phyloP scores from a whole-genome alignment of 306 rosid genomes.

The Datisca glomerata region DNA sequence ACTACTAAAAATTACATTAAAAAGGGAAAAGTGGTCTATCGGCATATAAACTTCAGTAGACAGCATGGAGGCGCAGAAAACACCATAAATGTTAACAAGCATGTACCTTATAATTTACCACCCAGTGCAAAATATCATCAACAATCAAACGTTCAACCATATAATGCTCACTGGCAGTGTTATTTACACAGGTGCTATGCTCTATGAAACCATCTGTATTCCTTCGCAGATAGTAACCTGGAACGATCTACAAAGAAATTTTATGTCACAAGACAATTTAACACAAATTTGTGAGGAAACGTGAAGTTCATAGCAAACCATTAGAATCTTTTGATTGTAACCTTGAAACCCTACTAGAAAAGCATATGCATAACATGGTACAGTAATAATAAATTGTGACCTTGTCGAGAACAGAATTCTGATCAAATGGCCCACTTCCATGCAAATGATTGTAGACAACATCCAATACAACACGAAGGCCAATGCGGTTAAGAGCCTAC shows the following conservation, averaged over 20 bases:
- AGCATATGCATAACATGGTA: background rate
- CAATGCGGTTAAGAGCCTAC: slow-evolving; percentile 72
- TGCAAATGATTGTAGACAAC: slow-evolving; percentile 89
- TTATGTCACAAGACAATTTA: slow-evolving; percentile 23
- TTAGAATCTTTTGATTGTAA: slow-evolving; percentile 7
- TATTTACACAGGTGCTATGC: slow-evolving; percentile 84
- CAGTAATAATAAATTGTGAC: slow-evolving; percentile 22
- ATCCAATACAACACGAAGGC: slow-evolving; percentile 80
- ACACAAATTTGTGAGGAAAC: slow-evolving; percentile 12
- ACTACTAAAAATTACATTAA: background rate
- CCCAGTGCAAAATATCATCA: slow-evolving; percentile 94
- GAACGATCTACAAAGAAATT: slow-evolving; percentile 65
- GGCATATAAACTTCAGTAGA: no score
- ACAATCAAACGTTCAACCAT: slow-evolving; percentile 89
- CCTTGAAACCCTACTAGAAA: no score
- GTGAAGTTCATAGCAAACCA: no score
- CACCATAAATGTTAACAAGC: slow-evolving; percentile 13
- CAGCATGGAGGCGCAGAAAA: slow-evolving; percentile 3
- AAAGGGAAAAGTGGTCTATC: no score
- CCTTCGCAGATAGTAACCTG: slow-evolving; percentile 94
- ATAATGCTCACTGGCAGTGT: slow-evolving; percentile 91
- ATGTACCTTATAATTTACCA: slow-evolving; percentile 78
- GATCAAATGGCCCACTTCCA: slow-evolving; percentile 68
- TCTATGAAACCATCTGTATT: slow-evolving; percentile 78
- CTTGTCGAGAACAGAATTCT: slow-evolving; percentile 89